These are phyloP conservation scores for Ziziphus jujuba DNA, from an alignment of 306 rosid genomes.

Conservation along the genomic window DNA sequence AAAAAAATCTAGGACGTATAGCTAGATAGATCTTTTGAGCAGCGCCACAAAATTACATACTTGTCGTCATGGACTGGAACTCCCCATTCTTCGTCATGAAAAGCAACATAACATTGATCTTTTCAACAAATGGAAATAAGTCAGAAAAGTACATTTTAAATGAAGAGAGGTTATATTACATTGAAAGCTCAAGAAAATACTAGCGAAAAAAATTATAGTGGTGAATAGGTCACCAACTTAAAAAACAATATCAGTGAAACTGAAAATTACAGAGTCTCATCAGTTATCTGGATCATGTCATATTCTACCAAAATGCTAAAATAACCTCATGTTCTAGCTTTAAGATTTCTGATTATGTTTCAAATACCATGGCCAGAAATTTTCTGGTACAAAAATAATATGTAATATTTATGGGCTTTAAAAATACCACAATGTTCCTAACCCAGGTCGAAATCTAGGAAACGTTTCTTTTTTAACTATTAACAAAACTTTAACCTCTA, in stretches of 20 bases:
- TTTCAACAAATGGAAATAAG: constrained; percentile 25
- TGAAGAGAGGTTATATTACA: not conserved
- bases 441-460: too few species aligned
- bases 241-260: not conserved
- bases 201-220: not conserved
- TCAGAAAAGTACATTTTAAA: constrained; percentile 17
- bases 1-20: not conserved
- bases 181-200: not conserved
- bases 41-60: constrained; percentile 39
- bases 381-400: too few species aligned
- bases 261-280: not conserved
- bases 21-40: constrained; percentile 3
- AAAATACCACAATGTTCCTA: too few species aligned
- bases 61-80: constrained; percentile 70
- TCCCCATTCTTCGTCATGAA: constrained; percentile 79
- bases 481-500: too few species aligned
- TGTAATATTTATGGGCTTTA: too few species aligned
- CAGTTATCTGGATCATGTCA: not conserved
- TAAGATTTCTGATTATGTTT: not conserved
- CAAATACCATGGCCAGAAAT: too few species aligned
- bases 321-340: not conserved
- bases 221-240: not conserved
- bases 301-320: not conserved
- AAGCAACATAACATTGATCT: constrained; percentile 63
- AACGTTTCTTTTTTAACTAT: too few species aligned